phyloP scores from a whole-genome alignment of 2,329 filamentous ascomycete species.

The Atkinsonella hypoxylon region DNA sequence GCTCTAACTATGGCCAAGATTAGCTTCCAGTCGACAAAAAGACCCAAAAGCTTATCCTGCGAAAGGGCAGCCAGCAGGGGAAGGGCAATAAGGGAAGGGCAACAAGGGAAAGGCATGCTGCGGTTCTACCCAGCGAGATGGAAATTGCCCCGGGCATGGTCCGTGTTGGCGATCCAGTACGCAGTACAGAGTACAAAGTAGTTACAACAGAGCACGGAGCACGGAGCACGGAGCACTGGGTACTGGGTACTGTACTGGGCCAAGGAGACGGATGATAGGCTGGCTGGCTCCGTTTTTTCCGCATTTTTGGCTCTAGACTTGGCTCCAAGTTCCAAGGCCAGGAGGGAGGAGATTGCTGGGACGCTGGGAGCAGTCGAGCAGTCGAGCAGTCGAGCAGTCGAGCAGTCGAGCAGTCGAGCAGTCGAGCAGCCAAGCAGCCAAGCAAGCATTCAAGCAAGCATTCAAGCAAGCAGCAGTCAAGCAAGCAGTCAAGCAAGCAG shows the following conservation, averaged over 20 bases:
- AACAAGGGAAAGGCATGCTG: neutral
- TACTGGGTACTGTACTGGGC: no score
- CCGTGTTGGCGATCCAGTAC: neutral
- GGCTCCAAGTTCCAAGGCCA: neutral
- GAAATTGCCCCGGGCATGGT: neutral
- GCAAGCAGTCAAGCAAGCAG: no score
- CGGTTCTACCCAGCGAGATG: neutral
- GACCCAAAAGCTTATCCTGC: conserved; percentile 1
- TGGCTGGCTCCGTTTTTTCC: neutral
- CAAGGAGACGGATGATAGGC: neutral
- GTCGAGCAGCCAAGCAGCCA: no score
- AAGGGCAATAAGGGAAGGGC: neutral
- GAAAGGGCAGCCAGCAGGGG: neutral
- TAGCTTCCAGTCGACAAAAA: neutral
- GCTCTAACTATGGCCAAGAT: neutral
- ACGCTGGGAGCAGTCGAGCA: no score
- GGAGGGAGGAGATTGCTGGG: neutral
- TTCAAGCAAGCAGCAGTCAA: no score
- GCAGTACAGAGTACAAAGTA: no score
- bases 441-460: no score
- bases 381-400: no score
- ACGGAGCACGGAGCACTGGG: no score
- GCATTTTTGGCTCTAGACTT: neutral
- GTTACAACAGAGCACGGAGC: no score
- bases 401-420: no score